Base-by-base conservation (phyloP, 805 yeast genomes). In the Starmerella scarabaei region DNA sequence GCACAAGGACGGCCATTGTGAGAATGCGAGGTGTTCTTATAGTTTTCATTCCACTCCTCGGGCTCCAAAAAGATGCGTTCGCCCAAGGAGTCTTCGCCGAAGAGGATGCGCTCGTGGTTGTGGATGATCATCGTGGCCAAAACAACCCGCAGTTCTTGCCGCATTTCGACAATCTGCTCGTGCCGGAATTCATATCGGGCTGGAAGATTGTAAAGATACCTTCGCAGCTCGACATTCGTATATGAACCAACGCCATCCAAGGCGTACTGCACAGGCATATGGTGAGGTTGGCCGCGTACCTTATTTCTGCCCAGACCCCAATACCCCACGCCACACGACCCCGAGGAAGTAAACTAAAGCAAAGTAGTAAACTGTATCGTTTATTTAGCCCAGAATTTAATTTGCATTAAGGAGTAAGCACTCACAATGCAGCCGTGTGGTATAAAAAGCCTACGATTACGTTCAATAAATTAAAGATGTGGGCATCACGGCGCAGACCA, bases 1-100 rank as follows among this genome's bases (percentile, higher is more conserved):
- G 83, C 79, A 57, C 94, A 83, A 0, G 88, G 78, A 57, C 81
- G 64, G 15, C 75, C 71, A 17, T 71, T 66, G 53, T 82, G 93
- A 47, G 57, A 31, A 36, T 61, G 56, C 33, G 53, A 48, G 23
- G 23, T 26, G 9, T 26, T 31, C 17, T 36, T 34, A 28, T 50
- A 42, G 21, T 37, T 38, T 7, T 50, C 46, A 15, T 57, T 52
- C 39, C 57, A 50, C n/a, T 40, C 49, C 18, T 33, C 41, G 17
- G 53, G 42, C n/a, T 37, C 35, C 27, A 35, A 35, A 6, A 37
- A 21, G 12, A 35, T 38, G 7, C 43, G 43, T 23, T 21, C 14
- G 27, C 38, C 43, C 9, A 46, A 11, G n/a, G 12, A 3, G 21
- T 24, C 41, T 30, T 33, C 15, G 11, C 48, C 50, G 27, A 46